phyloP scores from a whole-genome alignment of 257 asterid genomes.

The Echites panduratus region DNA sequence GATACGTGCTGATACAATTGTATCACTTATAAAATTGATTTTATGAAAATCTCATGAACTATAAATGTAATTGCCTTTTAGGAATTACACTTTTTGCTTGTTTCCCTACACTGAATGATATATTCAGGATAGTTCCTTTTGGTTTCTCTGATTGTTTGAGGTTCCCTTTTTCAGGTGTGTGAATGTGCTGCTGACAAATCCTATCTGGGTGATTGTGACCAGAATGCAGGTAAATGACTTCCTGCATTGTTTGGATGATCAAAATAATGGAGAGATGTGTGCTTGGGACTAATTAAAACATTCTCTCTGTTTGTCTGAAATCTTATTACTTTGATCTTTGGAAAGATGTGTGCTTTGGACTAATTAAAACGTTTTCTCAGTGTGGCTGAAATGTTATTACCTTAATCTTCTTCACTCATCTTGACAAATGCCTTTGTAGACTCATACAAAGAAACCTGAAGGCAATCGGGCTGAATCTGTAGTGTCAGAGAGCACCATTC shows the following conservation, averaged over 20 bases:
- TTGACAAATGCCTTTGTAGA: conserved; percentile 44
- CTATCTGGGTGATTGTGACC: conserved; percentile 96
- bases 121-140: conserved; percentile 5
- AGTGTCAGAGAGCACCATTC: conserved; percentile 39
- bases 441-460: conserved; percentile 68
- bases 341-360: not conserved
- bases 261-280: not conserved
- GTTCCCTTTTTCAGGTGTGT: conserved; percentile 56
- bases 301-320: not conserved
- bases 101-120: not conserved
- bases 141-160: conserved; percentile 9
- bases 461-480: conserved; percentile 24
- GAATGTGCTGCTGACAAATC: conserved; percentile 92
- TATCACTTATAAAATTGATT: not conserved
- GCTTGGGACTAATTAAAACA: not conserved
- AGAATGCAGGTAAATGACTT: conserved; percentile 78
- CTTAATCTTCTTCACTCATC: conserved; percentile 7
- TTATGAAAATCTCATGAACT: not conserved
- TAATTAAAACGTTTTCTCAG: not conserved
- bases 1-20: not conserved
- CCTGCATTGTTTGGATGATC: conserved; percentile 9
- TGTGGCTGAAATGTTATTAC: not conserved
- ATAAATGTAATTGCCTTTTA: not conserved
- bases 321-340: not conserved
- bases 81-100: not conserved